A percentile compares a stretch with the other conserved stretches of the same genome.
Evolutionary conservation across 2,329 filamentous ascomycete genomes (phyloP).

Genomic region (Phialemoniopsis sp.): DNA sequence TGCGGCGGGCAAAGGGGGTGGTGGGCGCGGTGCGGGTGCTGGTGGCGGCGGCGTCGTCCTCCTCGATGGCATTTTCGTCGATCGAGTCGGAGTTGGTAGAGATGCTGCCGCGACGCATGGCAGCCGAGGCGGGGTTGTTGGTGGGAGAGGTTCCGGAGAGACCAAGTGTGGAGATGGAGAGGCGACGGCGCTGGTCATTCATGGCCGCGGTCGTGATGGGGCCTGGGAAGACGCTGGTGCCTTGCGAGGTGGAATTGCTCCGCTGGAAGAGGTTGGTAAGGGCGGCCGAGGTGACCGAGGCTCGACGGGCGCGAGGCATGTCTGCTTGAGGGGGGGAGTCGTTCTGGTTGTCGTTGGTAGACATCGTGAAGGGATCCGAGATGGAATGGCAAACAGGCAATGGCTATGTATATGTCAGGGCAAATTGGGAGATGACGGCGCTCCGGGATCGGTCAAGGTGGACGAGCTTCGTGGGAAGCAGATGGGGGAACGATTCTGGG

Average conservation of each 20-base stretch:
- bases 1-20: constrained; percentile 75
- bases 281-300: constrained; percentile 53
- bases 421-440: no score
- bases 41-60: constrained; percentile 53
- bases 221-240: constrained; percentile 39
- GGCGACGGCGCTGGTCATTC: constrained; percentile 57
- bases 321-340: constrained; percentile 23
- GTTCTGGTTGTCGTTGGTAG: constrained; percentile 17
- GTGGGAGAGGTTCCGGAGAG: constrained; percentile 68
- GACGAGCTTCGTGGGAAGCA: no score
- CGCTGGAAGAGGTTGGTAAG: constrained; percentile 56
- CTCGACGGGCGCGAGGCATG: constrained; percentile 39
- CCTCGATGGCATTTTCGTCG: constrained; percentile 71
- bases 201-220: constrained; percentile 37
- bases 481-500: no score
- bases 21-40: constrained; percentile 54
- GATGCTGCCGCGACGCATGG: constrained; percentile 60
- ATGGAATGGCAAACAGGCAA: no score
- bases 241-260: constrained; percentile 45
- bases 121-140: constrained; percentile 41
- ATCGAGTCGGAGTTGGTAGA: constrained; percentile 65
- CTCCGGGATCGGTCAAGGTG: no score
- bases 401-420: no score
- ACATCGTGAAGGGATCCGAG: no score
- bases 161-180: constrained; percentile 71